A percentile compares a stretch with the other conserved stretches of the same genome.
Evolutionary conservation across 1,139 yeast genomes (phyloP).

Genomic region (Lodderomyces theae): DNA sequence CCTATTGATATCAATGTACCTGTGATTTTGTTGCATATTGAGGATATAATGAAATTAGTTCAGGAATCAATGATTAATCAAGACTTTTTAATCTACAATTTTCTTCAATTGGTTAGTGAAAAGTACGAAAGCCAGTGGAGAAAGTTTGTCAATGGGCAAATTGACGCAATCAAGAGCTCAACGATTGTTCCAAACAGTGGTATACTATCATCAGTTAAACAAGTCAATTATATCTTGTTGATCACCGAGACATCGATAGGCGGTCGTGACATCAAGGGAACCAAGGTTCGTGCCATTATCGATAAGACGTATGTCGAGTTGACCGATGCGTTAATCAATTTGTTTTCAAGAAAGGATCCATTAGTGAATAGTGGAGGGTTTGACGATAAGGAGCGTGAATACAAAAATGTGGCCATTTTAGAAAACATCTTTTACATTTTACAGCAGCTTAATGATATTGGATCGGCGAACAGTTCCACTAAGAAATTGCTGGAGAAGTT

Average conservation of each 20-base stretch:
- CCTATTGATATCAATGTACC: constrained; percentile 41
- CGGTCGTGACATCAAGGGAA: constrained; percentile 22
- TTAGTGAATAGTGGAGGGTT: constrained; percentile 44
- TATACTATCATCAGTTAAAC: constrained; percentile 33
- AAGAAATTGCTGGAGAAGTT: constrained; percentile 44
- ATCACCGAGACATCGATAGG: constrained; percentile 35
- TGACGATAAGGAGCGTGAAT: constrained; percentile 57
- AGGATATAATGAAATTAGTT: constrained; percentile 36
- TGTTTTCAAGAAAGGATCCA: constrained; percentile 44
- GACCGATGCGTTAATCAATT: constrained; percentile 33
- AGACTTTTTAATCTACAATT: constrained; percentile 56
- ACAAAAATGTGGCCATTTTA: constrained; percentile 58
- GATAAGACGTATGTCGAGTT: constrained; percentile 41
- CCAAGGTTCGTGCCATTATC: constrained; percentile 33
- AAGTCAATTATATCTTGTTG: constrained; percentile 32
- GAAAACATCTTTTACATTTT: constrained; percentile 61
- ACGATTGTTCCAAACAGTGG: constrained; percentile 44
- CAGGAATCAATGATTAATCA: constrained; percentile 50
- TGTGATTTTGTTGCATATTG: constrained; percentile 38
- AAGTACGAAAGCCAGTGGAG: constrained; percentile 58
- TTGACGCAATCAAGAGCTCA: constrained; percentile 52
- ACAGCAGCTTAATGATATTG: constrained; percentile 44
- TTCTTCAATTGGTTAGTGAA: constrained; percentile 51
- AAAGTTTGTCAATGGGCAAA: constrained; percentile 54
- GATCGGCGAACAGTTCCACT: constrained; percentile 9